Percentiles rank a stretch among this genome's conserved stretches.
These are phyloP conservation scores for Melampsora americana DNA, from an alignment of 1,284 basidiomycete genomes.

Conservation along the genomic window DNA sequence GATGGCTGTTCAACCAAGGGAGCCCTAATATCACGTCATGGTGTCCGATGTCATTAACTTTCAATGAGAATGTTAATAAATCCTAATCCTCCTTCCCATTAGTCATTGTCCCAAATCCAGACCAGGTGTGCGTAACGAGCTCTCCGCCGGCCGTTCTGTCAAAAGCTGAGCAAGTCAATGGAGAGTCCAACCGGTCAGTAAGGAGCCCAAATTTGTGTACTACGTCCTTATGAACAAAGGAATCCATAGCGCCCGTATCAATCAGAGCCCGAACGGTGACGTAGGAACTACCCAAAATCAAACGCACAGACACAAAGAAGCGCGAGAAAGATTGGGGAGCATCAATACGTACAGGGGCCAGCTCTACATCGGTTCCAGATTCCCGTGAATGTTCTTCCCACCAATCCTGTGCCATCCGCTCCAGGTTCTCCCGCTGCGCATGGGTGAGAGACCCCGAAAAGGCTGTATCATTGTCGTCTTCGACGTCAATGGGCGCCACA, in stretches of 20 bases:
- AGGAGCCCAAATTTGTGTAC: not conserved
- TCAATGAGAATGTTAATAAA: not conserved
- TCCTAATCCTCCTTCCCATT: not conserved
- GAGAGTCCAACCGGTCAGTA: not conserved
- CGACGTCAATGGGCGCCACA: too few species aligned
- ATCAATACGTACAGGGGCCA: too few species aligned
- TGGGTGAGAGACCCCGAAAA: too few species aligned
- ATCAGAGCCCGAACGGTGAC: not conserved
- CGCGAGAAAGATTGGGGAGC: too few species aligned
- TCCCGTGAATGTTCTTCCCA: too few species aligned
- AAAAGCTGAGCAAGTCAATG: not conserved
- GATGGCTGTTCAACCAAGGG: slow-evolving; percentile 6
- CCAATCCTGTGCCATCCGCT: too few species aligned
- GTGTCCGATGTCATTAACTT: slow-evolving; percentile 4
- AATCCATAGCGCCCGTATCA: not conserved
- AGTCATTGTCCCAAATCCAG: not conserved
- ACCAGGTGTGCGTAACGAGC: not conserved
- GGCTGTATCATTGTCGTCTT: too few species aligned
- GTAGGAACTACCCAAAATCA: too few species aligned
- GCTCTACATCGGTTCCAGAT: too few species aligned
- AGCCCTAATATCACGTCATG: slow-evolving; percentile 31
- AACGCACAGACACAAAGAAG: too few species aligned
- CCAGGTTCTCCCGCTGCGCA: too few species aligned
- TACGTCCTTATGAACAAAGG: not conserved
- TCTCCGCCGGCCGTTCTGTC: not conserved